Conservation (phyloP, 805 yeast genomes). For the Saccharomycopsis microspora region DNA sequence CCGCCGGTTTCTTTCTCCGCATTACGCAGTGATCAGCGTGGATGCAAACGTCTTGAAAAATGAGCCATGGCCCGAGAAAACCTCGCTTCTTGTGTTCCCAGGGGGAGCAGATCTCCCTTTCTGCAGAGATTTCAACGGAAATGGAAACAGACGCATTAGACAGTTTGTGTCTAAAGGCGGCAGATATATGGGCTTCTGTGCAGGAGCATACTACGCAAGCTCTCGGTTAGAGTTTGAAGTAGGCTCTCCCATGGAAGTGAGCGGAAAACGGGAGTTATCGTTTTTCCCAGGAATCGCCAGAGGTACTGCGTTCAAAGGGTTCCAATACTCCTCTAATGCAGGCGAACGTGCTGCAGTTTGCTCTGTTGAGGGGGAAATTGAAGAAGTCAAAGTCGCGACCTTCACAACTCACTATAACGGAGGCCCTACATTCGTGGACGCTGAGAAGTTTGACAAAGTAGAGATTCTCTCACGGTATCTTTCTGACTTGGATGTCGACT, state of each 20-base stretch:
- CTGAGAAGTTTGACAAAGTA: conserved; percentile 45
- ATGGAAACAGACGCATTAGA: conserved; percentile 47
- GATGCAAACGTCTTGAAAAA: conserved; percentile 47
- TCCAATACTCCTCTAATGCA: conserved; percentile 59
- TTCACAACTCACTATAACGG: conserved; percentile 62
- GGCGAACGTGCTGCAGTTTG: conserved; percentile 61
- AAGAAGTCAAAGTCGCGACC: not conserved
- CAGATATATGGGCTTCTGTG: conserved; percentile 75
- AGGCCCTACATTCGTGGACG: conserved; percentile 78
- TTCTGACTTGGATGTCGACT: conserved; percentile 41
- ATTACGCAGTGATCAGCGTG: conserved; percentile 75
- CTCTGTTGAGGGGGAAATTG: conserved; percentile 20
- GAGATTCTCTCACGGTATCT: conserved; percentile 64
- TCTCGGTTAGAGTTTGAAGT: conserved; percentile 72
- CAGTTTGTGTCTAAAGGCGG: conserved; percentile 76
- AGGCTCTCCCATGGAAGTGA: conserved; percentile 64
- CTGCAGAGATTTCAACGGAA: conserved; percentile 61
- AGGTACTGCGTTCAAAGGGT: conserved; percentile 78
- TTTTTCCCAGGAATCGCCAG: conserved; percentile 76
- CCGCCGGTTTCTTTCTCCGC: conserved; percentile 65
- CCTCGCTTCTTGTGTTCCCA: conserved; percentile 75
- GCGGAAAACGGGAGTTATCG: conserved; percentile 72
- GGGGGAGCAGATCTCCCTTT: conserved; percentile 96
- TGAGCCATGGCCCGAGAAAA: conserved; percentile 85
- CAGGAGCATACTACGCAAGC: conserved; percentile 87